Base-by-base conservation (phyloP, 2,329 filamentous ascomycete genomes). In the Aureobasidium namibiae region DNA sequence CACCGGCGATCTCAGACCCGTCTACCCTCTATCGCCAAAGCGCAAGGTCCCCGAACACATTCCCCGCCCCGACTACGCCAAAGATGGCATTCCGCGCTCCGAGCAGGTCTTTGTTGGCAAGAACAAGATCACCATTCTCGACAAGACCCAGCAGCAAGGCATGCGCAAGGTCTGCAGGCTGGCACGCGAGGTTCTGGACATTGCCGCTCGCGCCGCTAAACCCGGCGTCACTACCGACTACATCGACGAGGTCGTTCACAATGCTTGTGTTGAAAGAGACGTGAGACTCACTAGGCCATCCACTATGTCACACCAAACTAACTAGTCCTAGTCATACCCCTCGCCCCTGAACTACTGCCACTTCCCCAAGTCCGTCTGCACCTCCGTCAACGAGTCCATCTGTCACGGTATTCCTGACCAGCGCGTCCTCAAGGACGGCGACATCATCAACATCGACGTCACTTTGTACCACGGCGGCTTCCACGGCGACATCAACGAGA, bases 351-450 rank as follows among this genome's bases (percentile, higher is more conserved):
- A 96, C 77, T 97, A 97, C 76, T 89, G 89, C 78, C 81, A 92
- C 74, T 99, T 97, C 76, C 94, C 94, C 65, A 99, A 99, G 77
- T 99, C 94, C 0, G 89, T 96, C 63, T 99, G 94, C 76, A 97
- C 92, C 3, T 97, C 92, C 2, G 77, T 89, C 52, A 99, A 99
- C 78, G 94, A 99, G 75, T 89, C 96, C 64, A 97, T 99, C 73
- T 99, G 94, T 78, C 94, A 99, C 79, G 94, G 94, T 56, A 99
- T 99, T 64, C 94, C 94, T 16, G 94, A 99, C 69, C 85, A 95
- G 72, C 85, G 94, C 59, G 80, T 88, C 8, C 81, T 99, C 1
- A 76, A 90, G 63, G 92, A 99, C 66, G 94, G 94, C 63, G 94
- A 99, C 69, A 97, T 99, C 65, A 78, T 99, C 69, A 99, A 99